Evolutionary conservation across 106 monocot genomes (phyloP), one percentile per base, ranked within the genome.

Genomic region (Allium cepa): DNA sequence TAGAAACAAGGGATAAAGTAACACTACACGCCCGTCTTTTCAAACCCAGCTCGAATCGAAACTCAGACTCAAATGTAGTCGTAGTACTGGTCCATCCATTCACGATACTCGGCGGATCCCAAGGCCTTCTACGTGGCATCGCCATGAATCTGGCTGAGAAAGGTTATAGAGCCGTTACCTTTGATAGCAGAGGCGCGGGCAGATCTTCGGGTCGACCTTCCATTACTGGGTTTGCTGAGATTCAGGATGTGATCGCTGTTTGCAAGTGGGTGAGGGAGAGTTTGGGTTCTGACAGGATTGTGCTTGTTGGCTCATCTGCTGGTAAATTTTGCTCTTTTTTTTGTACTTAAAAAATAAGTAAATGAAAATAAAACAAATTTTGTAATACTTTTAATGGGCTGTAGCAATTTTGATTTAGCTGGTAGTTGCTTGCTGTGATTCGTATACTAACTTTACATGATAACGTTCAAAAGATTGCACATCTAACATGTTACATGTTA

Each of bases 121-220:
- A 97, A 78, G 96, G 82, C 46, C 86, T 92, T 27, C 80, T 97
- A 12, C 56, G 80, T 46, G 96, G 88, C 47, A 97, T 92, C 52
- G 96, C 96, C 64, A 56, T 73, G 10, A 86, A 80, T 8, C 72
- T 97, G 10, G 83, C 92, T 11, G 56, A 80, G 66, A 73, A 62
- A 10, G 92, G 92, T 7, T 84, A 69, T 74, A 14, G 15, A 11
- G 80, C 96, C 51, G 76, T 97, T 51, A 97, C 96, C 71, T 97
- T 97, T 67, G 92, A 97, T 74, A 82, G 86, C 92, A 63, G 96
- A 27, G 96, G 96, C n/a, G 96, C 96, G 46, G 96, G 96, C 17
- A 62, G 80, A 11, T 97, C 96, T 47, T 72, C 96, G 17, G 96
- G 96, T 9, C 72, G 79, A 28, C 75, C 96, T 18, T 97, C 96